These are phyloP conservation scores for Sarocladiaceae sp. DNA, from an alignment of 2,329 filamentous ascomycete species.

Conservation along the genomic window DNA sequence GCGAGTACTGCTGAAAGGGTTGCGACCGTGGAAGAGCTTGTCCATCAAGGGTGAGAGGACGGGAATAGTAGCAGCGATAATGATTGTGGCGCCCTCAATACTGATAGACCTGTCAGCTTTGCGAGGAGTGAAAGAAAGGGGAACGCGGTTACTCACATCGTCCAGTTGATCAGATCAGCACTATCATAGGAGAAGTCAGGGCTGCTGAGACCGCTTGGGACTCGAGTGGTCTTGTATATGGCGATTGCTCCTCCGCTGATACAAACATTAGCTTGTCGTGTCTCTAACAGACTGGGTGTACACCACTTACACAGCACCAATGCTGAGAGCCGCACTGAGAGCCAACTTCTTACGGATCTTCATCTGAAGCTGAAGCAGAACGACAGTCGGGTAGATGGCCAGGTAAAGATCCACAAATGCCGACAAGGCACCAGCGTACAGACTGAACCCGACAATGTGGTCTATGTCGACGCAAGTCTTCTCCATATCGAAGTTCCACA, in stretches of 20 bases:
- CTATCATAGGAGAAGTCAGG: constrained; percentile 21
- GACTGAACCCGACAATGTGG: constrained; percentile 32
- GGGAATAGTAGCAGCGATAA: constrained; percentile 23
- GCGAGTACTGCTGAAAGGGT: neutral
- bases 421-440: constrained; percentile 29
- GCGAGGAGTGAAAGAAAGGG: no score
- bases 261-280: neutral
- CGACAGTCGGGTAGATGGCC: constrained; percentile 32
- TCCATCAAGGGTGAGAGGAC: constrained; percentile 21
- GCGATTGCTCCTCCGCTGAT: constrained; percentile 20
- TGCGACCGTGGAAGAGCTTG: constrained; percentile 12
- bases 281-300: no score
- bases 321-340: constrained; percentile 29
- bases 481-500: constrained; percentile 31
- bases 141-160: constrained; percentile 29
- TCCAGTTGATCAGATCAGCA: constrained; percentile 28
- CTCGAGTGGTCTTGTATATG: constrained; percentile 24
- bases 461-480: constrained; percentile 28
- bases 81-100: constrained; percentile 22
- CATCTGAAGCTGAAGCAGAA: constrained; percentile 31
- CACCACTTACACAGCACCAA: constrained; percentile 28
- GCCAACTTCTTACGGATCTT: constrained; percentile 33
- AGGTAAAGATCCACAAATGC: constrained; percentile 35
- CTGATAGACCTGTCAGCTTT: constrained; percentile 9
- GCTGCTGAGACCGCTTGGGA: constrained; percentile 18